Evolutionary conservation across 2,329 filamentous ascomycete genomes (phyloP).

Genomic region (Trichoderma guizhouense): DNA sequence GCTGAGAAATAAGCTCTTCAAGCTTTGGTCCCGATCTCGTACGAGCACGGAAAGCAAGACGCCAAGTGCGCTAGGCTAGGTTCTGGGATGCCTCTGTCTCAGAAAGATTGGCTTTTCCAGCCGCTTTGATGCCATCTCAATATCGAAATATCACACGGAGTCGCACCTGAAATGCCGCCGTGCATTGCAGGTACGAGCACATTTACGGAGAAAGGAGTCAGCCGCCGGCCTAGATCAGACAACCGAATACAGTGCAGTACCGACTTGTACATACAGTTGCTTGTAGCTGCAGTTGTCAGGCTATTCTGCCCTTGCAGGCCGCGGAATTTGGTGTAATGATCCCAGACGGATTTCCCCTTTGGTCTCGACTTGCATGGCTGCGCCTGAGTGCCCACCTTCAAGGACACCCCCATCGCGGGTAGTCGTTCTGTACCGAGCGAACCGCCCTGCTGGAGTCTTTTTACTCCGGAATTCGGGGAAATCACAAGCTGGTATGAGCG

Average conservation of each 20-base stretch:
- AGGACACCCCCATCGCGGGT: not conserved
- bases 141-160: not conserved
- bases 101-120: not conserved
- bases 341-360: constrained; percentile 19
- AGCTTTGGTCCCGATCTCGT: not conserved
- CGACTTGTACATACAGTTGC: not conserved
- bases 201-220: not conserved
- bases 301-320: not conserved
- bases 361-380: not conserved
- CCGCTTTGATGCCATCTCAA: not conserved
- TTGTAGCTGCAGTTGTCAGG: not conserved
- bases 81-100: not conserved
- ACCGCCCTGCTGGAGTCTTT: constrained; percentile 9
- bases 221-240: not conserved
- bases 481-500: constrained; percentile 3
- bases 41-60: not conserved
- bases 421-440: constrained; percentile 1
- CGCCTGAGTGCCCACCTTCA: not conserved
- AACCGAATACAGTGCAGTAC: not conserved
- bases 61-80: constrained; percentile 7
- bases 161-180: not conserved
- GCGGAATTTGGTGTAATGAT: not conserved
- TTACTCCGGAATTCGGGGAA: constrained; percentile 10
- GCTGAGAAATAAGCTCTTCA: constrained; percentile 10
- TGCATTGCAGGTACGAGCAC: not conserved